Base-by-base conservation (phyloP, 129 eudicot species). In the Helichrysum umbraculigerum region DNA sequence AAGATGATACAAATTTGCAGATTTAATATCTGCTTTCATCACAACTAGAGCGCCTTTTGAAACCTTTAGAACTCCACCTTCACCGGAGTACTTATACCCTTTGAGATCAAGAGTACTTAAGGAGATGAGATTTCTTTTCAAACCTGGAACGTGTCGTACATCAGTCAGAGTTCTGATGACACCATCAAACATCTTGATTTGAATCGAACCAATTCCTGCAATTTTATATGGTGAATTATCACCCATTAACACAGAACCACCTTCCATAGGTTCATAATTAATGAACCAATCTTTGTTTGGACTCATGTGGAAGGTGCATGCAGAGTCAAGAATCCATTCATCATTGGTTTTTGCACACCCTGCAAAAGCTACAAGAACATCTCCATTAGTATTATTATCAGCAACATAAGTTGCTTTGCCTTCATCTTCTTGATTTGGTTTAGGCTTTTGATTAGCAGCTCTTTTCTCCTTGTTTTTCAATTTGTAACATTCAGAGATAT, bases 131-230 rank as follows among this genome's bases (percentile, higher is more conserved):
- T 70, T 70, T 7, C 60, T 25, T 21, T 50, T 70, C 4, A 70
- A 25, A 14, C 70, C 70, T 8, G 32, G 79, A 37, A 80, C 67
- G 25, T 80, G 74, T 34, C 74, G 69, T 0, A 73, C 75, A 73
- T 59, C 67, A 34, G 39, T 0, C 30, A 73, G n/a, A 12, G 30
- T 33, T 15, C 47, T 51, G 10, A 72, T 2, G 37, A 19, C 29
- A 7, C 64, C 72, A 51, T 79, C 78, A 32, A 62, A 63, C 78
- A 73, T 73, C 32, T 66, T 80, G 6, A 65, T 51, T 68, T 29
- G 35, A 25, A 25, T 25, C 1, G 28, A 25, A 25, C 28, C 28
- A 25, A 25, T 25, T 1, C 28, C 28, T 25, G 28, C 28, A 25
- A 25, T 25, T 25, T 25, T 25, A 25, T 25, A 25, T 0, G 28